These are phyloP conservation scores for Corynespora cassiicola DNA, from an alignment of 2,329 filamentous ascomycete genomes.

Conservation along the genomic window DNA sequence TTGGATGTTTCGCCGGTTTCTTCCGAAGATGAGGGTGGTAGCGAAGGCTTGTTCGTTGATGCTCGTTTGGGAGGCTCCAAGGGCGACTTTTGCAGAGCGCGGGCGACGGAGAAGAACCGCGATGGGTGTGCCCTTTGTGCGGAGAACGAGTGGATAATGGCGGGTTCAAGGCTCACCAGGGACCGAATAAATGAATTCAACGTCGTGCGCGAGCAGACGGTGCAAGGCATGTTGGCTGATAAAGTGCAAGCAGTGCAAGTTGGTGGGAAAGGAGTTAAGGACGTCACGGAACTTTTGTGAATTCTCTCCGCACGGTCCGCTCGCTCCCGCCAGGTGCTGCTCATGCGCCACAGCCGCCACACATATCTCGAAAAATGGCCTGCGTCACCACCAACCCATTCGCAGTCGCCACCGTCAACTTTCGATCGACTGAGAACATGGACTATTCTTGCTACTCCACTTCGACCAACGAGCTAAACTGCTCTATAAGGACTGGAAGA, in stretches of 20 bases:
- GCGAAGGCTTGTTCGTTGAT: constrained; percentile 44
- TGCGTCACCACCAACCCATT: too few relatives aligned
- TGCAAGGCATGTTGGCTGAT: constrained; percentile 33
- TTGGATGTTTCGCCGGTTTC: neutral
- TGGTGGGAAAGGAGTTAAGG: constrained; percentile 3
- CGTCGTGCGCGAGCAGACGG: constrained; percentile 28
- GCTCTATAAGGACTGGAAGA: too few relatives aligned
- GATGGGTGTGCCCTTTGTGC: constrained; percentile 7
- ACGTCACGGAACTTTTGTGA: constrained; percentile 12
- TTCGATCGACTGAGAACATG: too few relatives aligned
- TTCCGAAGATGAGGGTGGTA: constrained; percentile 20
- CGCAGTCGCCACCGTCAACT: too few relatives aligned
- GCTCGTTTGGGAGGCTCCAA: constrained; percentile 20
- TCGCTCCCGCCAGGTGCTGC: constrained; percentile 4
- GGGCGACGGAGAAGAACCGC: constrained; percentile 22
- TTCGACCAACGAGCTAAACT: too few relatives aligned
- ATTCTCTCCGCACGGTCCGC: constrained; percentile 21
- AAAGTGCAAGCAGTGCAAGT: too few relatives aligned
- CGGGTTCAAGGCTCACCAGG: constrained; percentile 9
- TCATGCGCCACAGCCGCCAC: constrained; percentile 5
- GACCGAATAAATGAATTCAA: constrained; percentile 30
- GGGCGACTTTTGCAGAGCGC: constrained; percentile 4
- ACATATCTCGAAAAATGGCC: too few relatives aligned
- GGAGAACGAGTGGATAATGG: constrained; percentile 6
- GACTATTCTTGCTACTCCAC: too few relatives aligned